Conservation (phyloP, 2,329 filamentous ascomycete species). For the Huntiella savannae region DNA sequence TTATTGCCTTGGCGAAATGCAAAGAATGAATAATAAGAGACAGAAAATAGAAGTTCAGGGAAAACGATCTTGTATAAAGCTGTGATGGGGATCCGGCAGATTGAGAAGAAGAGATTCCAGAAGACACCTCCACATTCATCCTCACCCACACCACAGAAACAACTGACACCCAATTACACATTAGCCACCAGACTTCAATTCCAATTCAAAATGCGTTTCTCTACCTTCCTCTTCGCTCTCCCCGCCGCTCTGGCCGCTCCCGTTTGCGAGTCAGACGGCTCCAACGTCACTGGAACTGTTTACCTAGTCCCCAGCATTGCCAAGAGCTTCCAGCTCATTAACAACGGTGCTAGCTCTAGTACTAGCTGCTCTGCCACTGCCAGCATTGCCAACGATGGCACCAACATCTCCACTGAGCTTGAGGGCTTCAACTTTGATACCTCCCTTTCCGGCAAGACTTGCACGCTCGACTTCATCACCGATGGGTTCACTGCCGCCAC, state of each 20-base stretch:
- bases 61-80: no score
- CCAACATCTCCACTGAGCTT: slow-evolving; percentile 17
- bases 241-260: slow-evolving; percentile 13
- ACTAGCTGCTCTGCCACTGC: slow-evolving; percentile 4
- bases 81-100: no score
- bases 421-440: slow-evolving; percentile 16
- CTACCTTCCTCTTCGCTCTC: slow-evolving; percentile 13
- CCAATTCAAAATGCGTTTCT: slow-evolving; percentile 14
- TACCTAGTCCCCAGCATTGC: slow-evolving; percentile 5
- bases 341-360: slow-evolving; percentile 1
- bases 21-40: no score
- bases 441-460: slow-evolving; percentile 13
- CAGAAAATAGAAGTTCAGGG: no score
- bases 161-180: background rate
- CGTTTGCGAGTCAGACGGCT: background rate
- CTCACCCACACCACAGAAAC: no score
- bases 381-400: slow-evolving; percentile 12
- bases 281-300: no score
- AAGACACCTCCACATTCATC: no score
- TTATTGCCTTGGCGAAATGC: no score
- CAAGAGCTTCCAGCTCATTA: slow-evolving; percentile 8
- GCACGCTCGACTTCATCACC: slow-evolving; percentile 14
- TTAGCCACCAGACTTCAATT: background rate
- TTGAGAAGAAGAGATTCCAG: no score
- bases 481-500: slow-evolving; percentile 12